Percentiles rank a stretch among this genome's conserved stretches.
These are phyloP conservation scores for Cryptosporidium sp. DNA, from an alignment of 169 alveolate species.

Conservation along the genomic window DNA sequence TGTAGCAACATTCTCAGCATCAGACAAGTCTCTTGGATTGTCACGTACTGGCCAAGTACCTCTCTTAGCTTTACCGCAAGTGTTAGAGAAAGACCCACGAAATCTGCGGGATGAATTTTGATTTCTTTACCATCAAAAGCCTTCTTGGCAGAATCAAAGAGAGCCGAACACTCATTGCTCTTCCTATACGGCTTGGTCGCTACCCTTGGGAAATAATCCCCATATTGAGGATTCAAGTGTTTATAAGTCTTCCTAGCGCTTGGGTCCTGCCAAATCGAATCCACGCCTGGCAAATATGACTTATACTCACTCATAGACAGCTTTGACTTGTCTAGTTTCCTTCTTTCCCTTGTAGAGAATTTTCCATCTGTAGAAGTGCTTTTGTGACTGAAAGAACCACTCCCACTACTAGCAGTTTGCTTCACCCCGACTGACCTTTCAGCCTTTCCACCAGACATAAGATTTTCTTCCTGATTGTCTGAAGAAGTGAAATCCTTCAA, in stretches of 20 bases:
- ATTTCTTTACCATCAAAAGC: slow-evolving; percentile 38
- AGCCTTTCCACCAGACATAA: not conserved
- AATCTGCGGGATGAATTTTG: slow-evolving; percentile 20
- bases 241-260: slow-evolving; percentile 26
- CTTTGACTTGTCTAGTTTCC: not conserved
- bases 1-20: slow-evolving; percentile 61
- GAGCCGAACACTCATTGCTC: slow-evolving; percentile 58
- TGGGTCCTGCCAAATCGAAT: slow-evolving; percentile 57
- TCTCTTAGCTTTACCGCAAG: slow-evolving; percentile 36
- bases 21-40: slow-evolving; percentile 39
- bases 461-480: not conserved
- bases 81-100: slow-evolving; percentile 47
- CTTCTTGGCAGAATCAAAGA: slow-evolving; percentile 42
- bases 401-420: not conserved
- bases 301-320: slow-evolving; percentile 7
- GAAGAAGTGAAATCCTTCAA: not conserved
- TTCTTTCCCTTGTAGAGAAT: not conserved
- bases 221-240: slow-evolving; percentile 39
- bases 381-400: not conserved
- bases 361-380: not conserved
- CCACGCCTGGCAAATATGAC: slow-evolving; percentile 23
- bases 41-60: slow-evolving; percentile 36
- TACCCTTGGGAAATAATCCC: slow-evolving; percentile 45
- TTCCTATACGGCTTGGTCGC: slow-evolving; percentile 55
- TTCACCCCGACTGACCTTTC: not conserved